Evolutionary conservation across 306 rosid species (phyloP), one percentile per base, ranked within the genome.

Genomic region (Vachellia collinsii): DNA sequence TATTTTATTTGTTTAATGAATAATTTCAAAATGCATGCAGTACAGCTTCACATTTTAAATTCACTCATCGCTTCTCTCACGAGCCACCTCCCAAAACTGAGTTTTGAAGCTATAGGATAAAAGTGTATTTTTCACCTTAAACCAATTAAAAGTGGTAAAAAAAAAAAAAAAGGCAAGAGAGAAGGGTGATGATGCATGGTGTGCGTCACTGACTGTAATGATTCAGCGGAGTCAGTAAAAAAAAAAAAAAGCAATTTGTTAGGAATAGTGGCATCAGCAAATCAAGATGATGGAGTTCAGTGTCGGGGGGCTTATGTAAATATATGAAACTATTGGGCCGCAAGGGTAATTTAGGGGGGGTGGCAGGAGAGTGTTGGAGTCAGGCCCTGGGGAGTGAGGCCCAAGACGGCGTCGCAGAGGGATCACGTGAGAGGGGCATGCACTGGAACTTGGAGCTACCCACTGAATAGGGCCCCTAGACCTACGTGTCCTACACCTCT

Each of bases 341-440:
- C 1, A 41, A 41, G 44, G 6, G 44, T 41, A 38, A 38, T 38
- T 38, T 38, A n/a, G n/a, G 44, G 44, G 44, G 7, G 9, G 9
- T 41, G 44, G 9, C 34, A 29, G 34, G 1, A 29, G 34, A 29
- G 34, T 29, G 34, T 29, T 29, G 44, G 0, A 41, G 44, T 6
- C 9, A 41, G 9, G 9, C 43, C 70, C 70, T n/a, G n/a, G n/a
- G n/a, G n/a, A n/a, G 44, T 6, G 44, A 41, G 9, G 9, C 43
- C 70, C 70, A 64, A 64, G 70, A 64, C 44, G 70, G 70, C 70
- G 44, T 64, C 70, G 70, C 70, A 64, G 70, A 9, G 14, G 16
- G 44, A 42, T 64, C 70, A 64, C 70, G 70, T 64, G 44, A 64
- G 70, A 64, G 17, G 70, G 44, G 70, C 70, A 64, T 64, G 70